These are phyloP conservation scores for Tanacetum coccineum DNA, from an alignment of 129 eudicot species.

Conservation along the genomic window DNA sequence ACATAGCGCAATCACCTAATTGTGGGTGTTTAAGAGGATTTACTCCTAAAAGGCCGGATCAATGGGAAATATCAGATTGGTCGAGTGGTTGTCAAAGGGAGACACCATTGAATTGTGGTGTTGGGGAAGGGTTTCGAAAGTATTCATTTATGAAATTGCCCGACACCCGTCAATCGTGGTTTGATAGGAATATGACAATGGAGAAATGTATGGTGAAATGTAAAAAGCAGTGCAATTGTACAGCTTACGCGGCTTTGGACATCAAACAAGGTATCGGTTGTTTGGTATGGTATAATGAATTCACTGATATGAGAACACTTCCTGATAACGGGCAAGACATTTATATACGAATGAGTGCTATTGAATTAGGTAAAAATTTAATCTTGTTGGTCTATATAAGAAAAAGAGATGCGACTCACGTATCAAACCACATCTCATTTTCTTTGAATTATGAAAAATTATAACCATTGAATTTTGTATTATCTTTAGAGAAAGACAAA, in stretches of 20 bases:
- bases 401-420: background rate
- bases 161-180: conserved; percentile 28
- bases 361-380: conserved; percentile 13
- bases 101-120: background rate
- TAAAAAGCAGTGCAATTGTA: conserved; percentile 31
- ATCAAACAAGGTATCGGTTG: conserved; percentile 27
- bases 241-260: conserved; percentile 32
- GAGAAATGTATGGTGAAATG: conserved; percentile 30
- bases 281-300: conserved; percentile 28
- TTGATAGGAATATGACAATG: conserved; percentile 22
- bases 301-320: conserved; percentile 25
- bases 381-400: background rate
- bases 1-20: background rate
- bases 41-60: background rate
- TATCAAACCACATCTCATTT: background rate
- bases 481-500: conserved; percentile 1
- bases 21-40: conserved; percentile 29
- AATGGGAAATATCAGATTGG: conserved; percentile 8
- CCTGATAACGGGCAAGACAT: conserved; percentile 26
- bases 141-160: conserved; percentile 24
- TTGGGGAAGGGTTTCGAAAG: conserved; percentile 24
- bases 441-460: background rate
- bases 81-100: conserved; percentile 11
- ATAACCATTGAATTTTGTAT: background rate
- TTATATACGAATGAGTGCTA: conserved; percentile 21